Conservation (phyloP, 805 yeast genomes). For the Torulaspora franciscae region DNA sequence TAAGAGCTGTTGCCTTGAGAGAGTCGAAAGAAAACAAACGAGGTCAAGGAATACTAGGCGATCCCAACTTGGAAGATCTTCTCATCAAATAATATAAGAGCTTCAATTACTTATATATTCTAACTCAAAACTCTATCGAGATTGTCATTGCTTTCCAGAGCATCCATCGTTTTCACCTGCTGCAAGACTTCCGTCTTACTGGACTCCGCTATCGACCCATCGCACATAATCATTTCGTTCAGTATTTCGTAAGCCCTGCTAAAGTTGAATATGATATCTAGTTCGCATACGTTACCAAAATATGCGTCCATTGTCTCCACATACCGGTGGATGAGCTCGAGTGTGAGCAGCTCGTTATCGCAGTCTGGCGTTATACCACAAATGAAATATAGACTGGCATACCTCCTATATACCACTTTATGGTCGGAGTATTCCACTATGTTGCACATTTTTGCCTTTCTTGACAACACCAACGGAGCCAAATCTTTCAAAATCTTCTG, state of each 20-base stretch:
- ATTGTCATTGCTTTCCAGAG: slow-evolving; percentile 74
- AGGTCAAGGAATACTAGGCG: slow-evolving; percentile 24
- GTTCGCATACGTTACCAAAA: slow-evolving; percentile 93
- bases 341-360: slow-evolving; percentile 78
- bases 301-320: slow-evolving; percentile 96
- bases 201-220: slow-evolving; percentile 82
- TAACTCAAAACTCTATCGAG: slow-evolving; percentile 40
- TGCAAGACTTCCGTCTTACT: slow-evolving; percentile 74
- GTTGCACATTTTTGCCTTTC: slow-evolving; percentile 94
- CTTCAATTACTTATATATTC: slow-evolving; percentile 8
- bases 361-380: slow-evolving; percentile 53
- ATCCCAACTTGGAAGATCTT: slow-evolving; percentile 20
- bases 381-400: slow-evolving; percentile 88
- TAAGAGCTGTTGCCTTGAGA: slow-evolving; percentile 22
- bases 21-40: slow-evolving; percentile 20
- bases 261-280: slow-evolving; percentile 94
- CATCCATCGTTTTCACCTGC: slow-evolving; percentile 79
- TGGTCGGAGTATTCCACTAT: slow-evolving; percentile 72
- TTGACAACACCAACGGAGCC: slow-evolving; percentile 74
- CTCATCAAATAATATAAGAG: slow-evolving; percentile 10
- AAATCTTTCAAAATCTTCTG: slow-evolving; percentile 77
- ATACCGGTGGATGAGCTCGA: slow-evolving; percentile 85
- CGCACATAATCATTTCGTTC: slow-evolving; percentile 77
- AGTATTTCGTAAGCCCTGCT: slow-evolving; percentile 87
- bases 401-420: slow-evolving; percentile 84